Base-by-base conservation (phyloP, 2,329 filamentous ascomycete genomes). In the Mycocentrospora acerina region DNA sequence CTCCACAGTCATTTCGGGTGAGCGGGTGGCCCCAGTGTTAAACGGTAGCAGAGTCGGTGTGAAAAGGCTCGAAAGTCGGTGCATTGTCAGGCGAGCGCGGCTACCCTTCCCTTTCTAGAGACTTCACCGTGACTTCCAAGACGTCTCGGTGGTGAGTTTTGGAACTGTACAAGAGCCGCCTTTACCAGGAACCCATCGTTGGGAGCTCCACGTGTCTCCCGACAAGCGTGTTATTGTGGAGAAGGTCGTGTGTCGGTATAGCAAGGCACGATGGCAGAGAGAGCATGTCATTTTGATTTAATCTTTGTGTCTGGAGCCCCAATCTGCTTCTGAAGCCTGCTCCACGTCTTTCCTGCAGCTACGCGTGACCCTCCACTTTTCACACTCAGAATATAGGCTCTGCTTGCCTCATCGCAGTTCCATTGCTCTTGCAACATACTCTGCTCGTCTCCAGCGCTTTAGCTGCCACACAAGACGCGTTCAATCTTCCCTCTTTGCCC, bases 241-340 rank as follows among this genome's bases (percentile, higher is more conserved):
- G 32, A 32, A 18, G 17, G 32, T 48, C 47, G 51, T 50, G 19
- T 35, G 35, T 57, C 53, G 55, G 53, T 48, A 35, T 43, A 57
- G 44, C 45, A 51, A 29, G 32, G 31, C 44, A 58, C 53, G 49
- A 58, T 22, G 9, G 19, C 19, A 9, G 19, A 22, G 19, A 22
- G 19, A n/a, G 19, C 9, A 22, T 22, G 19, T 9, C 19, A 22
- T 26, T 12, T 22, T 31, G 24, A 17, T 35, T 15, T 14, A 27
- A 35, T 22, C 4, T 13, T 42, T 36, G 44, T 39, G 35, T 40
- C 31, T 28, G 28, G 28, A 35, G 31, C 30, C 27, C 29, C 30
- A 32, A 42, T 30, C 28, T 48, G 37, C 42, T 38, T 51, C 39
- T 40, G 38, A 42, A 35, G 30, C 19, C 37, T 35, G 32, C 37